Conservation (phyloP, 805 yeast species). For the Lipomyces yamadae region DNA sequence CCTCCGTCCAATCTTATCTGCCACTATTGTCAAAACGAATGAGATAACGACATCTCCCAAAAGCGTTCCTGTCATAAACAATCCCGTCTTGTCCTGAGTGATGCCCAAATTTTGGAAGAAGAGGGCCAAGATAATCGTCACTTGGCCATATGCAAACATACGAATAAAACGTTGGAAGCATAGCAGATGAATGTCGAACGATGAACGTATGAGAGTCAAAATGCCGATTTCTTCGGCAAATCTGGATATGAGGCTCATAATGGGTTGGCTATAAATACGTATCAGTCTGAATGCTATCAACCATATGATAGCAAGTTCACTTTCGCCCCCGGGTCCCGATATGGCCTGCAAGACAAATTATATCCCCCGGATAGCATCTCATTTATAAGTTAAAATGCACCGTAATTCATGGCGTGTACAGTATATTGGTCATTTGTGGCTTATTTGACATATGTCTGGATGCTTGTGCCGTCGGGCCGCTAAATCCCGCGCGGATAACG, state of each 20-base stretch:
- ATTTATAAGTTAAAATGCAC: neutral
- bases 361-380: neutral
- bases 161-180: conserved; percentile 45
- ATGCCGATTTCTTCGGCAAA: conserved; percentile 28
- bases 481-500: neutral
- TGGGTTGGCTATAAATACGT: neutral
- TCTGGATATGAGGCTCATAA: neutral
- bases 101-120: conserved; percentile 53
- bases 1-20: conserved; percentile 56
- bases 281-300: neutral
- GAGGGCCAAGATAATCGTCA: conserved; percentile 50
- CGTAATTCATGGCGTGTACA: neutral
- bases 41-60: conserved; percentile 59
- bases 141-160: conserved; percentile 49
- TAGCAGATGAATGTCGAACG: conserved; percentile 38
- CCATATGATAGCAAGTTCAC: neutral
- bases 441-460: neutral
- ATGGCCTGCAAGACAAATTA: neutral
- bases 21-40: conserved; percentile 52
- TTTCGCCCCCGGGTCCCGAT: neutral
- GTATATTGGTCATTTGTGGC: neutral
- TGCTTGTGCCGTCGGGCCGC: neutral
- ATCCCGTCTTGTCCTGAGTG: conserved; percentile 53
- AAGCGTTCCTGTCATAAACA: conserved; percentile 55
- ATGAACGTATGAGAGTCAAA: conserved; percentile 16